Evolutionary conservation across 179 eudicot species (phyloP), one percentile per base, ranked within the genome.

Genomic region (Gypsophila paniculata): DNA sequence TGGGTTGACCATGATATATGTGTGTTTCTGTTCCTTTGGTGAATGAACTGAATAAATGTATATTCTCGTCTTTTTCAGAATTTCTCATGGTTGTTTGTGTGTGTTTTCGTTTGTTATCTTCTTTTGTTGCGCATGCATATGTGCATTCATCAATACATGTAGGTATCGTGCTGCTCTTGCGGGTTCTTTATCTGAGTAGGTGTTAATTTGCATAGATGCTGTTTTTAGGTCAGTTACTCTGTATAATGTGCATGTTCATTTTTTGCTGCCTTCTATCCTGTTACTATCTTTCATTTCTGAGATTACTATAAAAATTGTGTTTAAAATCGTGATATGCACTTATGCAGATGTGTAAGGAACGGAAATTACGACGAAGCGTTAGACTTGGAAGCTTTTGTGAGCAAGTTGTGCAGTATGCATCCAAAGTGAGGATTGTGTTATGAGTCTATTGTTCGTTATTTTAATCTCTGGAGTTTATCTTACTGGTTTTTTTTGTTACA

Each of bases 301-400:
- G 61, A 22, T 63, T 46, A 57, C 21, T 70, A 48, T n/a, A 36
- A 80, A 19, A 22, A 21, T 18, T 34, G 7, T 44, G 44, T 54
- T 69, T 42, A 9, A 39, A 22, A 15, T 69, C 19, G 68, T 10
- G 14, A 32, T 58, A 6, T 80, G n/a, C n/a, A n/a, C n/a, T n/a
- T n/a, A n/a, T n/a, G 61, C 85, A 95, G 99, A 80, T 95, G 99
- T 78, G 96, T 92, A 70, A 87, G 99, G 78, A 95, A 95, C 75
- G 99, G 99, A 76, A 95, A 95, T 79, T 95, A 82, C 71, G 99
- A 95, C 82, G 99, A 95, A 83, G 97, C 99, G 61, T 87, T 95
- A 39, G 97, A 92, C 78, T 81, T 95, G 76, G 99, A 95, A 83
- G 93, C 97, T 57, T 95, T 82, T 85, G 97, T 95, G 78, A 77